Base-by-base conservation (phyloP, 2,329 filamentous ascomycete genomes). In the Cercospora sojina region DNA sequence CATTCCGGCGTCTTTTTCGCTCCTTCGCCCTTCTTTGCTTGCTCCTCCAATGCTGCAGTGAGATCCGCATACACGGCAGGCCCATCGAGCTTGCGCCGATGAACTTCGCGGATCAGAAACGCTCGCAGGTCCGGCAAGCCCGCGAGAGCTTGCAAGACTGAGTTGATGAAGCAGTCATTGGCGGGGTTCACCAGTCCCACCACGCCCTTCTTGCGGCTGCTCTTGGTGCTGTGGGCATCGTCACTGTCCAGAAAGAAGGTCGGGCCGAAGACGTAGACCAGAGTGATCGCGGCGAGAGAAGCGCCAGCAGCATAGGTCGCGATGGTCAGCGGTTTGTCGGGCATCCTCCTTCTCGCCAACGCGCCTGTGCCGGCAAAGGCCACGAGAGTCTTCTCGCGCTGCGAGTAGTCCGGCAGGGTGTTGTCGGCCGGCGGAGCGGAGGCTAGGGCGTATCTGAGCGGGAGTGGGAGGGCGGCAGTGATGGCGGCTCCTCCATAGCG, bases 251-350 rank as follows among this genome's bases (percentile, higher is more conserved):
- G 90, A 74, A 96, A 91, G 80, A 94, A 98, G 61, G 93, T 98
- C n/a, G 95, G 95, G 8, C 90, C 93, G 80, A 99, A 98, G 73
- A 98, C 94, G 80, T 98, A 99, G 78, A 98, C 91, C 65, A 98
- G 87, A 32, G 95, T 94, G 69, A 96, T 91, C 69, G 95, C 95
- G 64, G 95, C 95, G 69, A 99, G 90, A 63, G 93, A 97, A 67
- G 94, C 95, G 73, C 94, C 94, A 67, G 94, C 95, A 75, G 95
- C 95, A 81, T 99, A 99, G 53, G 92, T 92, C 73, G 92, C 92
- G 74, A 95, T 90, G 7, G 90, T 93, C 66, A 92, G 85, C 64
- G 89, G 88, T 82, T 90, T 93, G 77, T 95, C 91, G 74, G 90
- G 91, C 91, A 95, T 94, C 29, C 65, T 73, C 29, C 65, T 68